A percentile compares a stretch with the other conserved stretches of the same genome.
Evolutionary conservation across 1,284 basidiomycete species (phyloP).

Genomic region (Marasmius fiardii): DNA sequence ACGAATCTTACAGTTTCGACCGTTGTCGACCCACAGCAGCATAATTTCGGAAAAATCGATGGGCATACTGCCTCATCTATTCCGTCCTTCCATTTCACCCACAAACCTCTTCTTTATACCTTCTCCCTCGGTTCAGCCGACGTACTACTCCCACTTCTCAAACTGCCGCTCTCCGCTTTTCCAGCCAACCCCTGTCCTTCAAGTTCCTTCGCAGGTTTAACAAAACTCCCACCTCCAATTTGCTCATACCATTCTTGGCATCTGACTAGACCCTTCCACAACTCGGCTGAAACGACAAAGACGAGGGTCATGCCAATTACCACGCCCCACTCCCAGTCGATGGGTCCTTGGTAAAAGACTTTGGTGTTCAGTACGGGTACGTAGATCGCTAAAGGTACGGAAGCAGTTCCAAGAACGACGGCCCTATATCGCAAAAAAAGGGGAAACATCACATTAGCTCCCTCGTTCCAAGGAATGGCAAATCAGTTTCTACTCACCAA

Average conservation of each 20-base stretch:
- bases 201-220: no score
- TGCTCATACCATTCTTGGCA: slow-evolving; percentile 2
- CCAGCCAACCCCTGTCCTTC: no score
- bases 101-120: no score
- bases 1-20: no score
- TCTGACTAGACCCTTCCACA: slow-evolving; percentile 29
- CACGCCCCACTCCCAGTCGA: slow-evolving; percentile 43
- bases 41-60: no score
- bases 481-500: slow-evolving; percentile 24
- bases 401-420: not conserved
- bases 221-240: not conserved
- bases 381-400: slow-evolving; percentile 36
- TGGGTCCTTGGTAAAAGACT: slow-evolving; percentile 40
- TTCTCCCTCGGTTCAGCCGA: no score
- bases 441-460: not conserved
- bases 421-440: not conserved
- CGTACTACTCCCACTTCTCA: no score
- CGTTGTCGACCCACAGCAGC: no score
- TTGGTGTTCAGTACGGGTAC: slow-evolving; percentile 39
- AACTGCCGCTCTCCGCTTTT: no score
- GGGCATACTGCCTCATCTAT: no score
- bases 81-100: no score
- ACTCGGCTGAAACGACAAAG: slow-evolving; percentile 33
- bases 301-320: slow-evolving; percentile 33
- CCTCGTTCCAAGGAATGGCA: not conserved